Evolutionary conservation across 257 asterid genomes (phyloP), one percentile per base, ranked within the genome.

Genomic region (Fraxinus americana): DNA sequence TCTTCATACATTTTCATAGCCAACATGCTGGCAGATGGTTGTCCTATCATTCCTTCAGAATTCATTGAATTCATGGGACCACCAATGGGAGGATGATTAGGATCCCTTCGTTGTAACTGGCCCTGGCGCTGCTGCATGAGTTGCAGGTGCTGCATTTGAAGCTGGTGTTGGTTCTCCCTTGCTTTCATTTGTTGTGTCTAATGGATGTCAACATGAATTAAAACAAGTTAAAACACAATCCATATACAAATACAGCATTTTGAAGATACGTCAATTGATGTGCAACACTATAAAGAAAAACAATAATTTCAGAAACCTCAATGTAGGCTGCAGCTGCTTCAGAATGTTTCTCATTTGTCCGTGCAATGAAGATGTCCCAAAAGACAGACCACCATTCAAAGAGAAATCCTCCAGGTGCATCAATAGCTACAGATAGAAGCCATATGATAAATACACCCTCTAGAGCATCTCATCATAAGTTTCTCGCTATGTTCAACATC

Each of bases 351-450:
- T 90, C 99, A 57, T 96, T 96, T 71, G 97, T 93, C 89, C 99
- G 90, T 71, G 99, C 96, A 75, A 96, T 96, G 88, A 92, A 96
- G 76, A 96, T 96, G 83, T 96, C 99, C 99, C 99, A 96, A 82
- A 96, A 93, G 67, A 93, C 98, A 25, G 99, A 96, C 99, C 99
- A 96, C 99, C 99, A 96, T 73, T 96, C 99, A 48, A 92, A 92
- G 34, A 96, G 94, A 89, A 96, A 96, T 70, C 99, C 99, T 80
- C 99, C 99, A 39, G 99, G 99, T 8, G 99, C 99, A 81, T 96
- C 99, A 81, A 96, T 96, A 41, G 99, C 98, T 96, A 86, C 83
- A 86, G 83, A 67, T 70, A 59, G 61, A 73, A 50, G 23, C 72
- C 7, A 54, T 57, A 61, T 41, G 38, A 25, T 75, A 77, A 10